A percentile compares a stretch with the other conserved stretches of the same genome.
These are phyloP conservation scores for Wickerhamomyces sp. DNA, from an alignment of 1,139 yeast genomes.

Conservation along the genomic window DNA sequence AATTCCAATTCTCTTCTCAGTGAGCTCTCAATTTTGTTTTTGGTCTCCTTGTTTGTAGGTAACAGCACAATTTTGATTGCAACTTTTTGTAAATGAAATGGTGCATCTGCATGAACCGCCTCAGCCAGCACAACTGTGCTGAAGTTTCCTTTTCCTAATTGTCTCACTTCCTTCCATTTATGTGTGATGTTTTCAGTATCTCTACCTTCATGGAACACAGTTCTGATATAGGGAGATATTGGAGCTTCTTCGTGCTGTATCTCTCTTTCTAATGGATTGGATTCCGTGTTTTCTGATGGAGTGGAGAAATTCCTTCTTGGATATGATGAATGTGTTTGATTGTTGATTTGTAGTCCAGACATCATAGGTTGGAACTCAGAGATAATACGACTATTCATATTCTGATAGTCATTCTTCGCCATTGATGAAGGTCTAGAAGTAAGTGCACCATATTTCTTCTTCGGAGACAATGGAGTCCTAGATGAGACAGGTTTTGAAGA, in stretches of 20 bases:
- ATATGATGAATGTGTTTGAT: neutral
- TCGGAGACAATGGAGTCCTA: neutral
- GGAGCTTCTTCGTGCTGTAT: slow-evolving; percentile 3
- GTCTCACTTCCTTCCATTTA: slow-evolving; percentile 27
- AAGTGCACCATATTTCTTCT: slow-evolving; percentile 1
- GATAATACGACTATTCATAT: slow-evolving; percentile 5
- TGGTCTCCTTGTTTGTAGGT: slow-evolving; percentile 28
- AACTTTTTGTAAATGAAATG: slow-evolving; percentile 19
- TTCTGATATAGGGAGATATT: slow-evolving; percentile 8
- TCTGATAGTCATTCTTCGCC: neutral
- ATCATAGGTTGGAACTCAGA: slow-evolving; percentile 13
- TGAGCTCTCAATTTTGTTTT: slow-evolving; percentile 61
- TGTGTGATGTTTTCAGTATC: slow-evolving; percentile 20
- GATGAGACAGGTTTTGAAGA: neutral
- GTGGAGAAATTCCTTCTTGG: slow-evolving; percentile 18
- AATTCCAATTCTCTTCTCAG: slow-evolving; percentile 72
- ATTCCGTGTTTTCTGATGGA: slow-evolving; percentile 13
- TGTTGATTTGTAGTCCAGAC: neutral
- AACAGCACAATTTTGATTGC: slow-evolving; percentile 32
- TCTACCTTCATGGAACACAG: slow-evolving; percentile 22
- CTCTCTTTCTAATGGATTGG: slow-evolving; percentile 1
- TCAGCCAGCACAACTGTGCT: slow-evolving; percentile 49
- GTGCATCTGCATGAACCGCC: slow-evolving; percentile 18
- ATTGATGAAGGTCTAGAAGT: slow-evolving; percentile 2
- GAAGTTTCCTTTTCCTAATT: slow-evolving; percentile 56